Evolutionary conservation across 805 yeast genomes (phyloP), one percentile per base, ranked within the genome.

Genomic region (Kazachstania viticola): DNA sequence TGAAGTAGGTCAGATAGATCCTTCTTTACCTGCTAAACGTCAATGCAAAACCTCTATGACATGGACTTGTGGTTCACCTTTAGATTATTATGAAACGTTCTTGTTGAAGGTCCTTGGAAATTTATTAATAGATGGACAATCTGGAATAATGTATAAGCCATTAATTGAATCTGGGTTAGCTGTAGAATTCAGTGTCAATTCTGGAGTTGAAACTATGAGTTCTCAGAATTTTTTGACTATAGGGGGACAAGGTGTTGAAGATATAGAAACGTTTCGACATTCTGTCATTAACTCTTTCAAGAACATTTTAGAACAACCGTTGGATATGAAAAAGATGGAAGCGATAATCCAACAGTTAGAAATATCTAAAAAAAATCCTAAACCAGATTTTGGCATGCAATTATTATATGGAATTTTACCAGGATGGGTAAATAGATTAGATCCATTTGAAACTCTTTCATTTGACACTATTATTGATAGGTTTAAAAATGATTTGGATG

Each of bases 331-430:
- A 12, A 73, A 83, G 45, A 69, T 91, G n/a, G 77, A 80, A 34
- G 97, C 94, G 0, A 71, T 88, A 30, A 64, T 91, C 24, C 93
- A 85, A 54, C 97, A 87, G 52, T 58, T 85, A 22, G 98, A 91
- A 53, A 59, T 91, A 19, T 58, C 74, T 22, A 77, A 83, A 51
- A 83, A 83, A 45, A 87, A 84, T 43, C 93, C 85, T 40, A 85
- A 79, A 44, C 77, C 97, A 0, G 81, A 82, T 38, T 91, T 84
- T 61, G 98, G 98, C 9, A 61, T 91, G 62, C 75, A 75, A 23
- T 52, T 88, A 29, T 62, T 88, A 21, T 73, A 73, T 49, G 68
- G 83, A 1, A 40, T 91, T 7, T 69, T 82, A n/a, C 82, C 94
- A 7, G 75, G 83, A 8, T 85, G 95, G 82, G 76, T 80, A 31